Evolutionary conservation across 2,329 filamentous ascomycete genomes (phyloP).

Genomic region (Septoria petroselini): DNA sequence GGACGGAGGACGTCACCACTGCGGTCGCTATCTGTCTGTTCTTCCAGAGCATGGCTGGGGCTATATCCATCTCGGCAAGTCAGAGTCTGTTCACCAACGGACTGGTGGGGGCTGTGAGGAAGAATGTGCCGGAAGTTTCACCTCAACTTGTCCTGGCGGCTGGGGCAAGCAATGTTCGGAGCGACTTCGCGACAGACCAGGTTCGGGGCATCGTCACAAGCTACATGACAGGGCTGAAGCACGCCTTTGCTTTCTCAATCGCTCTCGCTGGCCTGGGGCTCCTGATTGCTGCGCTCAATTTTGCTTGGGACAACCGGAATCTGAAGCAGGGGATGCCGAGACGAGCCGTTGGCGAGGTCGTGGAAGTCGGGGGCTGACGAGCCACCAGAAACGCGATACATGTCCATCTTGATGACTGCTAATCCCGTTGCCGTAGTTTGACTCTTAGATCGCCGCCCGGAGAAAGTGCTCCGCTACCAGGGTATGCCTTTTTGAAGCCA

Average conservation of each 20-base stretch:
- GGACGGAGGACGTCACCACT: constrained; percentile 38
- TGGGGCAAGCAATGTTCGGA: constrained; percentile 56
- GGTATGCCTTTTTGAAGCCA: constrained; percentile 24
- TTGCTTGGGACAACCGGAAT: neutral
- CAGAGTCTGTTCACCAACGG: constrained; percentile 44
- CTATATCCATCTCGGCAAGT: constrained; percentile 42
- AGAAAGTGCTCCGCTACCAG: constrained; percentile 28
- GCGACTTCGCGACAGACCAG: constrained; percentile 52
- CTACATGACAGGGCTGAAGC: constrained; percentile 46
- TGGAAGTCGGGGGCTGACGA: too few relatives aligned
- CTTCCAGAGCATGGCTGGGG: constrained; percentile 44
- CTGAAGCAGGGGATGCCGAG: neutral
- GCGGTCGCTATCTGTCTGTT: constrained; percentile 43
- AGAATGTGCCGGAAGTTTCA: constrained; percentile 42
- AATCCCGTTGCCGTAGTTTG: constrained; percentile 21
- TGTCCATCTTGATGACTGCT: neutral
- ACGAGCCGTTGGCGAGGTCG: too few relatives aligned
- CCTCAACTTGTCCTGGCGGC: constrained; percentile 42
- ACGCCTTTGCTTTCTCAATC: constrained; percentile 27
- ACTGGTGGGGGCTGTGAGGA: constrained; percentile 40
- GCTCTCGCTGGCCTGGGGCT: constrained; percentile 11
- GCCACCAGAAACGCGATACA: too few relatives aligned
- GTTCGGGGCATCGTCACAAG: neutral
- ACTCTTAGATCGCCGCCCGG: constrained; percentile 32
- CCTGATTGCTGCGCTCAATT: neutral